Evolutionary conservation across 345 rosid genomes (phyloP).

Genomic region (Anacardium occidentale): DNA sequence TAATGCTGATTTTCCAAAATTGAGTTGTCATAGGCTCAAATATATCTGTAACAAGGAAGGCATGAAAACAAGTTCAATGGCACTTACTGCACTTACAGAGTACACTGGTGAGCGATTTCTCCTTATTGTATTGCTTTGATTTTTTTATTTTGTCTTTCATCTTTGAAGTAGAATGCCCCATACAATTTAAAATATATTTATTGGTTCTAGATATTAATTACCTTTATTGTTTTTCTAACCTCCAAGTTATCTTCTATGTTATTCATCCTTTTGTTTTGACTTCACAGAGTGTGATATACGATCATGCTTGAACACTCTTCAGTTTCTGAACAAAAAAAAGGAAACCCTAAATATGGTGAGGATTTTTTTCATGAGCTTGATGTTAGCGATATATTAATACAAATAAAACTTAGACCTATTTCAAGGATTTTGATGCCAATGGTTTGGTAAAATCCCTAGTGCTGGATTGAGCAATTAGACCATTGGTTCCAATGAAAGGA

Average conservation of each 20-base stretch:
- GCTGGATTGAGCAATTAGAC: background rate
- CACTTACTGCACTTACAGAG: constrained; percentile 79
- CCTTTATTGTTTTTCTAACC: background rate
- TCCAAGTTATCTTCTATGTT: background rate
- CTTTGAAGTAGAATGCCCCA: background rate
- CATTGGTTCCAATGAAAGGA: no score
- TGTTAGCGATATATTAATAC: background rate
- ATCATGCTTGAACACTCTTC: constrained; percentile 91
- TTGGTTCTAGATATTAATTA: background rate
- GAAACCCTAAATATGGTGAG: constrained; percentile 81
- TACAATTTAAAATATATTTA: background rate
- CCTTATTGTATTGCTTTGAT: background rate
- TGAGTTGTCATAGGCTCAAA: constrained; percentile 58
- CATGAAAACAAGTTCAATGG: constrained; percentile 78
- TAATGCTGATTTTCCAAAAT: constrained; percentile 10
- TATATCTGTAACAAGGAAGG: constrained; percentile 83
- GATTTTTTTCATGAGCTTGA: constrained; percentile 12
- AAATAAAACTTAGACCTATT: background rate
- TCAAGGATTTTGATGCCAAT: background rate
- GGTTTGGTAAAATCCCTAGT: background rate
- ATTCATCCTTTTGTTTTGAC: constrained; percentile 18
- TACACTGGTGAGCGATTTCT: constrained; percentile 65
- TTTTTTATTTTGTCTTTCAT: background rate
- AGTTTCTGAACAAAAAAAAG: constrained; percentile 89
- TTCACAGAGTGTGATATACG: constrained; percentile 90